A percentile compares a stretch with the other conserved stretches of the same genome.
Evolutionary conservation across 176 grass and related monocot genomes (phyloP).

Genomic region (Metroxylon sagu): DNA sequence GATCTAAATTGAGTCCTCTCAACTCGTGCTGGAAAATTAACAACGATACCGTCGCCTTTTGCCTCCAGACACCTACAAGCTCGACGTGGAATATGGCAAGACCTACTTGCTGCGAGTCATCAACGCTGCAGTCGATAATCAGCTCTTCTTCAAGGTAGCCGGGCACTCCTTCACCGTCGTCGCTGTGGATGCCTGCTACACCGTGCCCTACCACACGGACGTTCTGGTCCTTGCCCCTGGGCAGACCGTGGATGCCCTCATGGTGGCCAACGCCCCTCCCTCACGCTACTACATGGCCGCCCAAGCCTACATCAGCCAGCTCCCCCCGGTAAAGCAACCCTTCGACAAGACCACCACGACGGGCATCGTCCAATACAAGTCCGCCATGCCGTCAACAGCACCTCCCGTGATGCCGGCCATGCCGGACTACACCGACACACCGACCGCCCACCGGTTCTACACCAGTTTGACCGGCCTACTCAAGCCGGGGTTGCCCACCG

Average conservation of each 20-base stretch:
- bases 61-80: conserved; percentile 27
- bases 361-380: conserved; percentile 35
- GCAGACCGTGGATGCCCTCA: conserved; percentile 63
- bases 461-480: conserved; percentile 34
- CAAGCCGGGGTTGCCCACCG: conserved; percentile 11
- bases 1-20: too few relatives aligned
- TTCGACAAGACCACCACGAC: conserved; percentile 27
- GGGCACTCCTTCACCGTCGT: conserved; percentile 58
- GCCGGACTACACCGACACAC: conserved; percentile 28
- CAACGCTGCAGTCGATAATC: conserved; percentile 64
- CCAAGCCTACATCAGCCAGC: conserved; percentile 39
- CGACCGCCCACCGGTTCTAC: conserved; percentile 39
- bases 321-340: not conserved
- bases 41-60: too few relatives aligned
- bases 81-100: conserved; percentile 30
- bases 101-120: conserved; percentile 65
- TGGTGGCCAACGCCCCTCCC: conserved; percentile 30
- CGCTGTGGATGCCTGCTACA: conserved; percentile 64
- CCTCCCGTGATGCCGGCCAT: conserved; percentile 14
- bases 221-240: conserved; percentile 53
- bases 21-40: too few relatives aligned
- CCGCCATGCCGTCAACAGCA: not conserved
- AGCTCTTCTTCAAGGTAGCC: conserved; percentile 67
- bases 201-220: conserved; percentile 45
- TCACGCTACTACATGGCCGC: conserved; percentile 45